Evolutionary conservation across 495 filamentous ascomycete genomes (phyloP).

Genomic region (Talaromyces proteolyticus): DNA sequence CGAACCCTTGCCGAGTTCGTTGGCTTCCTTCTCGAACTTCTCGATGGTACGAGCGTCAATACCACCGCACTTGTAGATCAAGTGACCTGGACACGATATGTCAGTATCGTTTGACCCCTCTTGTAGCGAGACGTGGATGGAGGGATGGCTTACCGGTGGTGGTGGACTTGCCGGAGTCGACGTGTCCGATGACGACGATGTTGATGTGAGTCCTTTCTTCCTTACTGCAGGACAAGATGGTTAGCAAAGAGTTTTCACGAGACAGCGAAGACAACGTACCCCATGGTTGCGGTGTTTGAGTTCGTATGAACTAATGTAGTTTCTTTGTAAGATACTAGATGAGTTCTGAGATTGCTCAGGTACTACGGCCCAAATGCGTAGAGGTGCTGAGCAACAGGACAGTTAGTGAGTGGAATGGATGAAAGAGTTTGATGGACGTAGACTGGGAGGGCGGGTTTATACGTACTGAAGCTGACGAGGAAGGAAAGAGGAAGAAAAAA

Average conservation of each 20-base stretch:
- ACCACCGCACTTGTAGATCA: conserved; percentile 99
- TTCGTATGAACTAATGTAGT: conserved; percentile 33
- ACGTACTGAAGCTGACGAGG: conserved; percentile 46
- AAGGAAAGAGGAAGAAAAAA: conserved; percentile 31
- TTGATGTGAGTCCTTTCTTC: conserved; percentile 84
- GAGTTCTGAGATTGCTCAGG: conserved; percentile 38
- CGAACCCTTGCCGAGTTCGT: conserved; percentile 99
- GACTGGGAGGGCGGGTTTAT: conserved; percentile 28
- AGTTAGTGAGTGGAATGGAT: conserved; percentile 28
- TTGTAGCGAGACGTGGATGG: conserved; percentile 6
- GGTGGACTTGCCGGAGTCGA: conserved; percentile 99
- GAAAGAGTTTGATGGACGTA: conserved; percentile 9
- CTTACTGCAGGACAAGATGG: conserved; percentile 51
- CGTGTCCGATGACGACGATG: conserved; percentile 99
- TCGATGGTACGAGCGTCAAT: conserved; percentile 99
- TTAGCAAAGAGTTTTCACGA: neutral
- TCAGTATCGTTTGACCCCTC: conserved; percentile 15
- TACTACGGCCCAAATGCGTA: conserved; percentile 45
- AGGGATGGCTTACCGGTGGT: conserved; percentile 62
- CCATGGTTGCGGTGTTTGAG: conserved; percentile 43
- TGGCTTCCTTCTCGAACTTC: conserved; percentile 99
- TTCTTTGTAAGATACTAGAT: conserved; percentile 40
- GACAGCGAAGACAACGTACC: conserved; percentile 28
- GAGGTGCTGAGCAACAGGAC: conserved; percentile 39
- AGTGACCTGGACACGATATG: conserved; percentile 55